Evolutionary conservation across 345 rosid species (phyloP).

Genomic region (Boechera stricta): DNA sequence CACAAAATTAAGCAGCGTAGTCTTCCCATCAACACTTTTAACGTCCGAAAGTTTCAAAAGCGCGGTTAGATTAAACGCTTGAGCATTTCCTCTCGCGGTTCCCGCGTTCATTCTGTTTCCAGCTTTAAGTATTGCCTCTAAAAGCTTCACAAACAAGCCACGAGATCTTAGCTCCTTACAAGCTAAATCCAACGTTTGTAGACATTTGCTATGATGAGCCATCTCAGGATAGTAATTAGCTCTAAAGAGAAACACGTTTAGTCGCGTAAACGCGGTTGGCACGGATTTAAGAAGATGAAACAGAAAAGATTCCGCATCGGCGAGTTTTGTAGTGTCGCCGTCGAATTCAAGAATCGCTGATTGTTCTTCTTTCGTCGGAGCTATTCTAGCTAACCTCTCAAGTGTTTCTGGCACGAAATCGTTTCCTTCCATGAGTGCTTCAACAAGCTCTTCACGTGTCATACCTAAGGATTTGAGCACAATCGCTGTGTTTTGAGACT

Average conservation of each 20-base stretch:
- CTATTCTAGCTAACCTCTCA: constrained; percentile 73
- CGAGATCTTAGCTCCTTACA: constrained; percentile 75
- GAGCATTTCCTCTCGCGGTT: constrained; percentile 87
- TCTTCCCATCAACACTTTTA: constrained; percentile 78
- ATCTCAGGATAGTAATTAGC: constrained; percentile 67
- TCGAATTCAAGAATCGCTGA: constrained; percentile 58
- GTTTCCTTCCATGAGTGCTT: constrained; percentile 58
- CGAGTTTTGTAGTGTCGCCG: constrained; percentile 63
- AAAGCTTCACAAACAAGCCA: constrained; percentile 79
- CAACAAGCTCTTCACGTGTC: constrained; percentile 63
- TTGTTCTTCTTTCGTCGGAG: constrained; percentile 74
- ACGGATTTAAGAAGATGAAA: constrained; percentile 68
- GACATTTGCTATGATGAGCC: constrained; percentile 48
- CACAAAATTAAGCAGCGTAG: constrained; percentile 83
- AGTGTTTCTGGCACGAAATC: constrained; percentile 64
- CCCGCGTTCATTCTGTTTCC: constrained; percentile 97
- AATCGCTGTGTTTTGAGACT: constrained; percentile 80
- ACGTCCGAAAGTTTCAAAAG: constrained; percentile 85
- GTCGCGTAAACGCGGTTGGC: constrained; percentile 71
- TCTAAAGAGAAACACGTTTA: constrained; percentile 71
- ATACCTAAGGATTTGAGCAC: constrained; percentile 72
- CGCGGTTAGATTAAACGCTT: constrained; percentile 75
- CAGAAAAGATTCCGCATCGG: constrained; percentile 77
- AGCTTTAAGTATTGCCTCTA: constrained; percentile 92
- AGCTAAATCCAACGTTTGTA: constrained; percentile 62